Evolutionary conservation across 148 eudicot genomes (phyloP).

Genomic region (Dysphania ambrosioides): DNA sequence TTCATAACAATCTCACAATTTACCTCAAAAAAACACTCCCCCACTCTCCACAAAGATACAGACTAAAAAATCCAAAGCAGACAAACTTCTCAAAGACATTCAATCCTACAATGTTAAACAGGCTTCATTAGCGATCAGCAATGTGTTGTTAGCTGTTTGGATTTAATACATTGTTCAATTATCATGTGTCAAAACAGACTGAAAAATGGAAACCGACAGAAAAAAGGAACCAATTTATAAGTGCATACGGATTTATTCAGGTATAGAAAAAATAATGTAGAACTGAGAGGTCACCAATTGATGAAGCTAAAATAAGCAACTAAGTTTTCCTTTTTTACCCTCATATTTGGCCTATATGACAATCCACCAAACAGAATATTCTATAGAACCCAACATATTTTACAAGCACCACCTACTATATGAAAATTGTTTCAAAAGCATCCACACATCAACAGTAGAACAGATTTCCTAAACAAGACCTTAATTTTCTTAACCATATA

Average conservation of each 20-base stretch:
- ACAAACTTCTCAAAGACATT: neutral
- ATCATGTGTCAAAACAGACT: neutral
- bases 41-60: neutral
- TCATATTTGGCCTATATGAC: neutral
- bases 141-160: neutral
- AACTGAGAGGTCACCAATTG: neutral
- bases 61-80: neutral
- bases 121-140: neutral
- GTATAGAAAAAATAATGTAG: neutral
- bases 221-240: neutral
- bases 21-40: neutral
- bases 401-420: neutral
- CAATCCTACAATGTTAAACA: neutral
- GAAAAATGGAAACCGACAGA: neutral
- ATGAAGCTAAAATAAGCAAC: neutral
- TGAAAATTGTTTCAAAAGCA: neutral
- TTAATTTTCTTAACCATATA: neutral
- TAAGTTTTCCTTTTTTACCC: neutral
- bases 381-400: neutral
- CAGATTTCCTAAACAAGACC: neutral
- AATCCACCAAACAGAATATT: neutral
- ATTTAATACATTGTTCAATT: no score
- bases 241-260: no score
- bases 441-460: neutral
- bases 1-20: neutral